A percentile compares a stretch with the other conserved stretches of the same genome.
phyloP scores from a whole-genome alignment of 805 yeast genomes.

The Candida sonorensis region DNA sequence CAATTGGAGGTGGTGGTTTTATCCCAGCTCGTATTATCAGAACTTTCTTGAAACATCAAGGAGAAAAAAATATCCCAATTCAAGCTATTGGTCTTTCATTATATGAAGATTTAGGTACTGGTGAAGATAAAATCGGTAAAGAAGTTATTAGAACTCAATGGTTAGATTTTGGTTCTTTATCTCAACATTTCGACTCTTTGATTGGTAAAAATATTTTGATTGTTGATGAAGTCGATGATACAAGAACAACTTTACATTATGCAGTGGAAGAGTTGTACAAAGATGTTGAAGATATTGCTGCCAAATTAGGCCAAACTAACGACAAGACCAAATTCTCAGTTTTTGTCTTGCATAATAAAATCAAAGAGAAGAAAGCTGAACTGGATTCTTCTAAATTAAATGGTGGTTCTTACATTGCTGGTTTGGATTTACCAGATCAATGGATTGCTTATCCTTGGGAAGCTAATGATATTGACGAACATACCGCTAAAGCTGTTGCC shows the following conservation, averaged over 20 bases:
- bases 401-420: slow-evolving; percentile 63
- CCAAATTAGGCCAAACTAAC: slow-evolving; percentile 47
- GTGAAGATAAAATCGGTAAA: slow-evolving; percentile 53
- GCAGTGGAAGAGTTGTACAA: slow-evolving; percentile 72
- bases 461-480: slow-evolving; percentile 71
- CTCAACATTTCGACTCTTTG: slow-evolving; percentile 63
- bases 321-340: slow-evolving; percentile 64
- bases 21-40: slow-evolving; percentile 64
- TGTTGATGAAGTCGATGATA: slow-evolving; percentile 89
- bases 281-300: slow-evolving; percentile 56
- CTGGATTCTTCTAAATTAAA: slow-evolving; percentile 57
- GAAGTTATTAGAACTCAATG: slow-evolving; percentile 87
- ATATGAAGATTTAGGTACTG: slow-evolving; percentile 50
- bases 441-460: slow-evolving; percentile 96
- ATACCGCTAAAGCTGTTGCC: slow-evolving; percentile 53
- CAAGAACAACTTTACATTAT: slow-evolving; percentile 83
- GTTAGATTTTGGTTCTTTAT: slow-evolving; percentile 74
- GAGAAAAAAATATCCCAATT: slow-evolving; percentile 60
- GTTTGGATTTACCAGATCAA: slow-evolving; percentile 63
- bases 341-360: slow-evolving; percentile 80
- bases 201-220: slow-evolving; percentile 77
- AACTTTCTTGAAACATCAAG: slow-evolving; percentile 51
- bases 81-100: slow-evolving; percentile 64
- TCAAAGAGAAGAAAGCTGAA: slow-evolving; percentile 73
- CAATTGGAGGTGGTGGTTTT: slow-evolving; percentile 71